phyloP scores from a whole-genome alignment of 2,329 filamentous ascomycete species.

The Epichloe baconii region DNA sequence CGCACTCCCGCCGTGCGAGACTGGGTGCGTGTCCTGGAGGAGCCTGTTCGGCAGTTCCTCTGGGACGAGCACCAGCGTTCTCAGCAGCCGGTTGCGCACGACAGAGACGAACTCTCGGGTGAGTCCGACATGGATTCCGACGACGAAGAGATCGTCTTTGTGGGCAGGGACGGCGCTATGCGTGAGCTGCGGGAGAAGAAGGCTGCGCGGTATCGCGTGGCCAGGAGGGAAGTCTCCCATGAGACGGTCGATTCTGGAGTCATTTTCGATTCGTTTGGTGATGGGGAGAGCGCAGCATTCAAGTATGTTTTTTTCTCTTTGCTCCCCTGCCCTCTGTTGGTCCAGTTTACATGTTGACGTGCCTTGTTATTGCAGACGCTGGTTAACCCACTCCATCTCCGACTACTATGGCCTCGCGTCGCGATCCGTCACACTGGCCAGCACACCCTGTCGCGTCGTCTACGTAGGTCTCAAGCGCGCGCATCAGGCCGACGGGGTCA shows the following conservation, averaged over 20 bases:
- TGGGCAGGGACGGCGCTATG: conserved; percentile 56
- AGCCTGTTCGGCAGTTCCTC: conserved; percentile 68
- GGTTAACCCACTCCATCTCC: conserved; percentile 85
- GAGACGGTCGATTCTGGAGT: conserved; percentile 50
- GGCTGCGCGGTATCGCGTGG: conserved; percentile 32
- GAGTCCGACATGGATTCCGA: conserved; percentile 28
- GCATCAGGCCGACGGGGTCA: conserved; percentile 13
- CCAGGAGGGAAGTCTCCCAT: conserved; percentile 38
- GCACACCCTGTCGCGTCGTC: conserved; percentile 62
- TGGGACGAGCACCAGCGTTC: conserved; percentile 27
- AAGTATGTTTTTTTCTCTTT: conserved; percentile 42
- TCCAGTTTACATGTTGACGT: not conserved
- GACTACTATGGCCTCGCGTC: conserved; percentile 84
- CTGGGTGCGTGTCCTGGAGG: conserved; percentile 73
- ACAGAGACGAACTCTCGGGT: not conserved
- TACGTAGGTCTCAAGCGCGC: conserved; percentile 61
- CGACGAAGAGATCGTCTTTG: conserved; percentile 87
- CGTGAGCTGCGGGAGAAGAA: conserved; percentile 24
- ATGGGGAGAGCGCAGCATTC: conserved; percentile 67
- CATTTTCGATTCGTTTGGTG: conserved; percentile 67
- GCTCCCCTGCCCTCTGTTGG: too few relatives aligned
- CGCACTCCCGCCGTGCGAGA: conserved; percentile 63
- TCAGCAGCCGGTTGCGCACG: conserved; percentile 12
- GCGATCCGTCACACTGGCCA: conserved; percentile 60
- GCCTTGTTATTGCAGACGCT: conserved; percentile 45